A percentile compares a stretch with the other conserved stretches of the same genome.
Conservation (phyloP, 352 stramenopile genomes). For the Aphanomyces cochlioides region DNA sequence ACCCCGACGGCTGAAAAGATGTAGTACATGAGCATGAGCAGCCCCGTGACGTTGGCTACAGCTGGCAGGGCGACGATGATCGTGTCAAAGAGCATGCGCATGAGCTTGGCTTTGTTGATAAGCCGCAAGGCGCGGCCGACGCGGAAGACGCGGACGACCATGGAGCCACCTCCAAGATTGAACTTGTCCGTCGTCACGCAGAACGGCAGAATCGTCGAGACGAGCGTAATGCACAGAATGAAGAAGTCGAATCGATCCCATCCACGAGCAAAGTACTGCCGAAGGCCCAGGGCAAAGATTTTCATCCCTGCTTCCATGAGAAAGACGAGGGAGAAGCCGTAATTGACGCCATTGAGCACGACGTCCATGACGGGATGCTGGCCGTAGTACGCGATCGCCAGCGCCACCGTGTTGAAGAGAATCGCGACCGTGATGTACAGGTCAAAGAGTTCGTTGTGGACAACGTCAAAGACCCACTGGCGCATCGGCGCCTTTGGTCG, state of each 20-base stretch:
- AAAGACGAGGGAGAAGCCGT: slow-evolving; percentile 86
- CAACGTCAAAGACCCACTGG: slow-evolving; percentile 57
- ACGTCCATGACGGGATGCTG: slow-evolving; percentile 61
- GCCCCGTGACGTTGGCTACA: slow-evolving; percentile 87
- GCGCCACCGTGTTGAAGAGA: slow-evolving; percentile 80
- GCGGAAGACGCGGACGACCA: slow-evolving; percentile 87
- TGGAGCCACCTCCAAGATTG: slow-evolving; percentile 53
- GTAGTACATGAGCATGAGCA: slow-evolving; percentile 91
- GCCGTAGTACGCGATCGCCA: slow-evolving; percentile 83
- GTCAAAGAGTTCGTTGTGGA: slow-evolving; percentile 75
- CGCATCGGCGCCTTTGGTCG: slow-evolving; percentile 53
- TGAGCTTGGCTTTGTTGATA: slow-evolving; percentile 81
- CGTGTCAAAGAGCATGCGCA: slow-evolving; percentile 88
- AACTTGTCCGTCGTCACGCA: background rate
- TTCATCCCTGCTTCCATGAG: slow-evolving; percentile 67
- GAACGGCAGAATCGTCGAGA: slow-evolving; percentile 33
- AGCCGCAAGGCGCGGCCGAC: slow-evolving; percentile 83
- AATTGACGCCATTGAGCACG: slow-evolving; percentile 72
- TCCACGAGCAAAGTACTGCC: slow-evolving; percentile 45
- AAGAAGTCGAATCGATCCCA: slow-evolving; percentile 59
- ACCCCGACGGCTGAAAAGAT: slow-evolving; percentile 92
- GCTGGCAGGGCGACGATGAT: slow-evolving; percentile 86
- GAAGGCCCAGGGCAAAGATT: slow-evolving; percentile 30
- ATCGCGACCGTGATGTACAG: slow-evolving; percentile 88
- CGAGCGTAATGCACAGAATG: slow-evolving; percentile 49